These are phyloP conservation scores for Hermanozyma aechmeae DNA, from an alignment of 805 yeast species.

Conservation along the genomic window DNA sequence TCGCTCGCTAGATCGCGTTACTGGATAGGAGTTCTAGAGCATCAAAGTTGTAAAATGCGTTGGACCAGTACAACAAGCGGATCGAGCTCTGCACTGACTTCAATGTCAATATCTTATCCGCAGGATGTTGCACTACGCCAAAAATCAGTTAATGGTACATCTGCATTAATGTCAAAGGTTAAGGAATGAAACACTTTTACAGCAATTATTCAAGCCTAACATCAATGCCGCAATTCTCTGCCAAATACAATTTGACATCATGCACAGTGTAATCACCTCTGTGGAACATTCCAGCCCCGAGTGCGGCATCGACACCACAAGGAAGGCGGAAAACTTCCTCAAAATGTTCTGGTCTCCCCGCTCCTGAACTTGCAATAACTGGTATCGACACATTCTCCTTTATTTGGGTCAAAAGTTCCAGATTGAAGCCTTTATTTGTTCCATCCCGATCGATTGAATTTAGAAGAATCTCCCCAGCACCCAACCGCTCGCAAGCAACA, in stretches of 20 bases:
- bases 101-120: no score
- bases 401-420: conserved; percentile 73
- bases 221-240: conserved; percentile 44
- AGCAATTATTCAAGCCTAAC: conserved; percentile 85
- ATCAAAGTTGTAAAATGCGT: no score
- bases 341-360: conserved; percentile 89
- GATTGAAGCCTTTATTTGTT: conserved; percentile 86
- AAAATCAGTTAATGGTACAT: no score
- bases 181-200: no score
- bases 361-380: conserved; percentile 96
- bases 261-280: conserved; percentile 85
- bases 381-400: conserved; percentile 77
- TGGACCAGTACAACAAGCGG: no score
- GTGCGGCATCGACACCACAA: conserved; percentile 88
- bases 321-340: conserved; percentile 68
- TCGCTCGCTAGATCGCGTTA: no score
- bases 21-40: no score
- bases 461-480: conserved; percentile 91
- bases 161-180: no score
- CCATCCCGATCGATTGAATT: conserved; percentile 98
- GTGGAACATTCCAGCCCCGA: conserved; percentile 99
- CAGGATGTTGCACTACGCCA: no score
- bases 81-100: no score
- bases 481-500: conserved; percentile 80
- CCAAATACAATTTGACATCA: conserved; percentile 67